Evolutionary conservation across 1,139 yeast genomes (phyloP).

Genomic region (Blastobotrys arbuscula): DNA sequence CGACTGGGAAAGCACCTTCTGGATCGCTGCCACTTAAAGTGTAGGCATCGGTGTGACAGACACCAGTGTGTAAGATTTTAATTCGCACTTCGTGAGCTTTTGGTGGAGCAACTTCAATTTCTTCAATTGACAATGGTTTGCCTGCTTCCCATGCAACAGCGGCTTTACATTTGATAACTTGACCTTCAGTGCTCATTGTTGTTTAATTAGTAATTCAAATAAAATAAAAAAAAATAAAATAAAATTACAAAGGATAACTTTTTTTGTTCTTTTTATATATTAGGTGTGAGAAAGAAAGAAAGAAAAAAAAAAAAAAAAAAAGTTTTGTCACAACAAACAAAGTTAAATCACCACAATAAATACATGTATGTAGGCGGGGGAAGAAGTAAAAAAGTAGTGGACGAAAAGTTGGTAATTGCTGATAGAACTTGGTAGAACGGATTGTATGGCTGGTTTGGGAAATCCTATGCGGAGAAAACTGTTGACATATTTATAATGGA

Average conservation of each 20-base stretch:
- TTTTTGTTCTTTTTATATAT: background rate
- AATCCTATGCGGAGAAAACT: background rate
- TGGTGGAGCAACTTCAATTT: conserved; percentile 87
- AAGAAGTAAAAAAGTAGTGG: no score
- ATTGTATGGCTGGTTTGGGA: conserved; percentile 1
- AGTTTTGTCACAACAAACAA: no score
- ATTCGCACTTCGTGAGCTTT: conserved; percentile 96
- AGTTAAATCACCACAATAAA: no score
- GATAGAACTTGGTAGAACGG: background rate
- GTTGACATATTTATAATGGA: no score
- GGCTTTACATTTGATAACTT: conserved; percentile 85
- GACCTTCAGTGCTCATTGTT: conserved; percentile 37
- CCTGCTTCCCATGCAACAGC: conserved; percentile 97
- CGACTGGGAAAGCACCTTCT: conserved; percentile 85
- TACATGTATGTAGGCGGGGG: no score
- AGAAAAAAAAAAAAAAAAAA: background rate
- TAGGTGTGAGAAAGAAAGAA: background rate
- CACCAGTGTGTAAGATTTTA: conserved; percentile 82
- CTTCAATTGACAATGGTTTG: conserved; percentile 77
- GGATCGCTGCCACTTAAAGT: conserved; percentile 93
- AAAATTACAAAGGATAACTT: no score
- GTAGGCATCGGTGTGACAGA: conserved; percentile 97
- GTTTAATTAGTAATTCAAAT: background rate
- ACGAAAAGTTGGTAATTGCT: no score
- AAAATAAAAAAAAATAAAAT: no score